phyloP scores from a whole-genome alignment of 2,329 filamentous ascomycete species.

The Fusarium scirpi region DNA sequence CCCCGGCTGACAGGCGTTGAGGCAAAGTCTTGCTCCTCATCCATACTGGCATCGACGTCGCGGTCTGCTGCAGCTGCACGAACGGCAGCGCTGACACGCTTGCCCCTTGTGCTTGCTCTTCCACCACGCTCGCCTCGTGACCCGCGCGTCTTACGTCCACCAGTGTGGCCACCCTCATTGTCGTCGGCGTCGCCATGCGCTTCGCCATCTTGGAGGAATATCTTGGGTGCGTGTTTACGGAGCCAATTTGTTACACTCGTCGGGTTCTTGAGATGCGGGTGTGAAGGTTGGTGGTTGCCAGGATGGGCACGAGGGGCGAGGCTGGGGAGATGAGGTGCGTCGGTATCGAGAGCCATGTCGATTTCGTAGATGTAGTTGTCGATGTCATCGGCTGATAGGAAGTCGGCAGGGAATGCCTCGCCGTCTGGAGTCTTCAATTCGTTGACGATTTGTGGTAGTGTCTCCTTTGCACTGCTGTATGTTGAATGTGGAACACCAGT shows the following conservation, averaged over 20 bases:
- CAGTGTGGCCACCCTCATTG: conserved; percentile 46
- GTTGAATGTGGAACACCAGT: conserved; percentile 64
- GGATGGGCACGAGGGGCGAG: conserved; percentile 64
- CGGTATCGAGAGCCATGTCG: conserved; percentile 63
- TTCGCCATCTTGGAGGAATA: conserved; percentile 81
- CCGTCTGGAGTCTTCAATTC: conserved; percentile 64
- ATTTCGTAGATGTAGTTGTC: conserved; percentile 79
- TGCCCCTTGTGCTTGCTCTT: conserved; percentile 57
- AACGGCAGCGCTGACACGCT: conserved; percentile 49
- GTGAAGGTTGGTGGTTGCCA: conserved; percentile 52
- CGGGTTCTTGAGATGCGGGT: conserved; percentile 73
- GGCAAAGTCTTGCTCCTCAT: conserved; percentile 53
- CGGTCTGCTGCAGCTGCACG: conserved; percentile 41
- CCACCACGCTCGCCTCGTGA: conserved; percentile 51
- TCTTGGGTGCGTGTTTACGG: conserved; percentile 83
- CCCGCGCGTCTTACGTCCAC: conserved; percentile 53
- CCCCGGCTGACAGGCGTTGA: conserved; percentile 52
- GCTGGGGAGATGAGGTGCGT: conserved; percentile 58
- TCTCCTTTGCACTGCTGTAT: conserved; percentile 68
- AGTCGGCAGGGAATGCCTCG: conserved; percentile 70
- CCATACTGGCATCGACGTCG: conserved; percentile 55
- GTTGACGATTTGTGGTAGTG: conserved; percentile 68
- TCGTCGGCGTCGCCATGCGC: conserved; percentile 56
- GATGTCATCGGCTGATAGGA: conserved; percentile 76
- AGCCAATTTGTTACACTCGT: conserved; percentile 97